These are phyloP conservation scores for Flaveria sonorensis DNA, from an alignment of 129 eudicot genomes.

Conservation along the genomic window DNA sequence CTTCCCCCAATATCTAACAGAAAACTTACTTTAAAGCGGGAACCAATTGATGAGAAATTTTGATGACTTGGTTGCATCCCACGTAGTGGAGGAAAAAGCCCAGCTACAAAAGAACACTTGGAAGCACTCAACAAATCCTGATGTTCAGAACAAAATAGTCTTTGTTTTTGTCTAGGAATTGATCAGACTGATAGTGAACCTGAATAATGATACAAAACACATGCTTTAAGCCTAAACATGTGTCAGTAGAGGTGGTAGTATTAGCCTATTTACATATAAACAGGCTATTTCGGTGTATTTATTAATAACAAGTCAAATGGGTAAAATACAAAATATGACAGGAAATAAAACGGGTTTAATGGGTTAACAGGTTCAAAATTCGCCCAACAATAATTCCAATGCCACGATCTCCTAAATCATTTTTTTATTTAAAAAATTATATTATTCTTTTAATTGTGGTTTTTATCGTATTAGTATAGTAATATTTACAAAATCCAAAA, in stretches of 20 bases:
- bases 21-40: constrained; percentile 82
- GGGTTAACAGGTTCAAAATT: background rate
- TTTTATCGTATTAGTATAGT: background rate
- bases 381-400: background rate
- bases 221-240: constrained; percentile 16
- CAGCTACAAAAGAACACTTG: constrained; percentile 84
- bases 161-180: constrained; percentile 90
- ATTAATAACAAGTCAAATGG: background rate
- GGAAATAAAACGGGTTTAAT: background rate
- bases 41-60: constrained; percentile 88
- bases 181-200: constrained; percentile 92
- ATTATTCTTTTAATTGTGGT: background rate
- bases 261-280: background rate
- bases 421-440: constrained; percentile 4
- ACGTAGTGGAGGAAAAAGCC: constrained; percentile 78
- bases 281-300: background rate
- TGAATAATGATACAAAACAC: constrained; percentile 33
- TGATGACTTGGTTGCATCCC: constrained; percentile 76
- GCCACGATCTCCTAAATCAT: background rate
- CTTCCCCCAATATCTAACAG: background rate
- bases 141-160: constrained; percentile 93
- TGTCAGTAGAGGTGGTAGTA: background rate
- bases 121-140: constrained; percentile 91
- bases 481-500: background rate
- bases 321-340: background rate